These are phyloP conservation scores for Auriculariales sp. DNA, from an alignment of 768 basidiomycete genomes.

Conservation along the genomic window DNA sequence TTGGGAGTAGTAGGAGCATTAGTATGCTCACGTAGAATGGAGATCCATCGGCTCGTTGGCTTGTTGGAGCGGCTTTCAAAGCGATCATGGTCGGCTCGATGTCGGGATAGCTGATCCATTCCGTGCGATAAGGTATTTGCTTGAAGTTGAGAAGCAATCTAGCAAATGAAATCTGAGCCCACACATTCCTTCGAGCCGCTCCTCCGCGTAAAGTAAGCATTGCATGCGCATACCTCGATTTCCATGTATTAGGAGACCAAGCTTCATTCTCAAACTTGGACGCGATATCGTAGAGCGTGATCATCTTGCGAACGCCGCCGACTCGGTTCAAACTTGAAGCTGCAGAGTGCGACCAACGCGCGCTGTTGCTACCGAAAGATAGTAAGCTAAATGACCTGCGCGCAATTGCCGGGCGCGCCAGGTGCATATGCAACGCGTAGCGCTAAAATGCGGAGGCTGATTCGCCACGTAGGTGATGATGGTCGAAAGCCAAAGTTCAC, in stretches of 20 bases:
- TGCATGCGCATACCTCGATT: constrained; percentile 17
- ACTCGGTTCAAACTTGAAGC: too few relatives aligned
- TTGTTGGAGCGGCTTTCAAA: constrained; percentile 20
- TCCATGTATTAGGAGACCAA: constrained; percentile 27
- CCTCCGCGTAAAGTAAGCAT: neutral
- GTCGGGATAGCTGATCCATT: constrained; percentile 30
- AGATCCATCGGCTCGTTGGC: constrained; percentile 16
- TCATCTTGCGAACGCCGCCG: too few relatives aligned
- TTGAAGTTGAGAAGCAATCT: constrained; percentile 23
- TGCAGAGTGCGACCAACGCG: too few relatives aligned
- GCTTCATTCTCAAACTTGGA: constrained; percentile 8
- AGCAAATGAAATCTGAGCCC: constrained; percentile 3
- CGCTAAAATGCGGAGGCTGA: too few relatives aligned
- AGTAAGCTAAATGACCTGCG: too few relatives aligned
- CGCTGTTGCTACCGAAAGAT: too few relatives aligned
- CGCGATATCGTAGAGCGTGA: constrained; percentile 29
- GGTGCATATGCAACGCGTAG: too few relatives aligned
- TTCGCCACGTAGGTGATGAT: too few relatives aligned
- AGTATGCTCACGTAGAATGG: too few relatives aligned
- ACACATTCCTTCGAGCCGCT: neutral
- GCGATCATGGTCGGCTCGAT: constrained; percentile 20
- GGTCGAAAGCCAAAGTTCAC: too few relatives aligned
- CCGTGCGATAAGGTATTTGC: constrained; percentile 23
- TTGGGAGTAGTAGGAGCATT: too few relatives aligned
- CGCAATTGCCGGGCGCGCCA: too few relatives aligned